phyloP scores from a whole-genome alignment of 2,329 filamentous ascomycete species.

The Fusarium newnesense region DNA sequence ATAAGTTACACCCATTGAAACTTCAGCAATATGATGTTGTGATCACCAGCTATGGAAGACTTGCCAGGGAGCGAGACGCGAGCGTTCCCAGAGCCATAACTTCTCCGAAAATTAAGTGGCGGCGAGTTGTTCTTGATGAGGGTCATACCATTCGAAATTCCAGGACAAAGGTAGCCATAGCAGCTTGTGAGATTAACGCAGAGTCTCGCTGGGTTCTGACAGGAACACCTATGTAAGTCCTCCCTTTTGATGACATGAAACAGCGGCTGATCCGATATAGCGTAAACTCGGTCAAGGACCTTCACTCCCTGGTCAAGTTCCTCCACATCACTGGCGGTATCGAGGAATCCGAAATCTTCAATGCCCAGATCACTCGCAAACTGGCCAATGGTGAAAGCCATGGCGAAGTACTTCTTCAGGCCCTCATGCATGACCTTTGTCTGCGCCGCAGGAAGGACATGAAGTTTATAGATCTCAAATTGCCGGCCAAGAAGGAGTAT shows the following conservation, averaged over 20 bases:
- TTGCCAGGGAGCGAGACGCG: slow-evolving; percentile 71
- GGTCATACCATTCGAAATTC: slow-evolving; percentile 85
- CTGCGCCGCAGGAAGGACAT: slow-evolving; percentile 88
- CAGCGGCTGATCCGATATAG: slow-evolving; percentile 49
- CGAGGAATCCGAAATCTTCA: slow-evolving; percentile 78
- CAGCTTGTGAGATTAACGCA: slow-evolving; percentile 73
- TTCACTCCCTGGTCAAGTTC: slow-evolving; percentile 84
- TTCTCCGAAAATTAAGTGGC: slow-evolving; percentile 68
- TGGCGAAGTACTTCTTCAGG: slow-evolving; percentile 74
- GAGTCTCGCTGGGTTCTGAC: slow-evolving; percentile 82
- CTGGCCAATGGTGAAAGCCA: slow-evolving; percentile 66
- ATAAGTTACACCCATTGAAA: slow-evolving; percentile 65
- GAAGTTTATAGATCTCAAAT: slow-evolving; percentile 83
- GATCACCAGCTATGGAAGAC: slow-evolving; percentile 84
- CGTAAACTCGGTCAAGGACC: slow-evolving; percentile 82
- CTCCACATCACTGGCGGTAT: slow-evolving; percentile 80
- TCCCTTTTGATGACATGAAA: neutral
- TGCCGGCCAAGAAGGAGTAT: slow-evolving; percentile 82
- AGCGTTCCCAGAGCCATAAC: slow-evolving; percentile 55
- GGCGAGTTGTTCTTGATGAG: slow-evolving; percentile 83
- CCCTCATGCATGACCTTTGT: slow-evolving; percentile 83
- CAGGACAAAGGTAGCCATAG: slow-evolving; percentile 75
- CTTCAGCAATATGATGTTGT: slow-evolving; percentile 78
- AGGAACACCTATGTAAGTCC: slow-evolving; percentile 78
- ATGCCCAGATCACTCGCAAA: slow-evolving; percentile 69